Evolutionary conservation across 1,284 basidiomycete species (phyloP), one percentile per base, ranked within the genome.

Genomic region (Ceratorhiza oryzae-sativae): DNA sequence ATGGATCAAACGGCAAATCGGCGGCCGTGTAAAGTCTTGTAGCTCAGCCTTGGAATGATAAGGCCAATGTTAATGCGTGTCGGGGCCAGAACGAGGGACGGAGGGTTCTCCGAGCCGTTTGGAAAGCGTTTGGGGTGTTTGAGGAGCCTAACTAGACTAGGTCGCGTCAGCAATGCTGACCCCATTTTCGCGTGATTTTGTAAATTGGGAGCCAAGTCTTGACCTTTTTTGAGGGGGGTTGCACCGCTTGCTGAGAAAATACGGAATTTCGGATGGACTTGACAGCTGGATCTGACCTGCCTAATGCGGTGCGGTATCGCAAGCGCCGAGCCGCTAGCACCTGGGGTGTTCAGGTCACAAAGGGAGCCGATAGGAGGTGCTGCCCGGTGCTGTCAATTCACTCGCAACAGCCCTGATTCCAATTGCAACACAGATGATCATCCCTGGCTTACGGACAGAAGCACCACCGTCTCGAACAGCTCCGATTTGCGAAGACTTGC

Each of bases 301-400:
- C 48, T 49, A 25, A 10, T 49, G 6, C 6, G 48, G 48, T 25
- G 23, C 48, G 36, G 8, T 18, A 23, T 49, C 48, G 48, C 18
- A 49, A 49, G 48, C 48, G 48, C 48, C 48, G 48, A 49, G 48
- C 48, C 48, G 27, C 48, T 9, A 46, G 45, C 45, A 46, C 36
- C 13, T 39, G 36, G 6, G n/a, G 42, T 45, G 42, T 25, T 27
- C n/a, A 23, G 20, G 10, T 20, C 48, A 49, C 48, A 49, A 49
- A 49, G 48, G 48, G 15, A 49, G 48, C 48, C 48, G 23, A 49
- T 49, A 49, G 48, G 48, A 18, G 48, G 25, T 9, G 6, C 25
- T 25, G 5, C 48, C 20, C 48, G 48, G 48, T 25, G 9, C 20
- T 49, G 48, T 18, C 42, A 9, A 45, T 45, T 39, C 42, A 18